phyloP scores from a whole-genome alignment of 345 rosid species.

The Pistacia atlantica region DNA sequence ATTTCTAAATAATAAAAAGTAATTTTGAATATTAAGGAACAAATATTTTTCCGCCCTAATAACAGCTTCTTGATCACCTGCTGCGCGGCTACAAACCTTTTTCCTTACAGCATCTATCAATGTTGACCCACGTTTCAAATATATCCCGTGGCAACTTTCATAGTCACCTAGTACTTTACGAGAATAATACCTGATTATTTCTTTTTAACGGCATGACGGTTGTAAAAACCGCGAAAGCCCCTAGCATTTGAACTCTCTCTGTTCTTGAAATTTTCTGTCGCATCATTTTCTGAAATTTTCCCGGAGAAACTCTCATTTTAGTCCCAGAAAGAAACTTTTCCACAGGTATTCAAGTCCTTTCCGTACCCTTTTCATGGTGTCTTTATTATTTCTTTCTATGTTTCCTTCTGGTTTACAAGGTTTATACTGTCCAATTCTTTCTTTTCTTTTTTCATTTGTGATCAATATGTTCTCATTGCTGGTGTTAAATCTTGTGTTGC shows the following conservation, averaged over 20 bases:
- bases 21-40: too few species aligned
- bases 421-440: too few species aligned
- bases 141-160: background rate
- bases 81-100: background rate
- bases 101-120: background rate
- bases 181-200: background rate
- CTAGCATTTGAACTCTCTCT: background rate
- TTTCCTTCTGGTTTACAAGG: background rate
- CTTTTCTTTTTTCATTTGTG: background rate
- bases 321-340: background rate
- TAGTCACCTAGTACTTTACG: background rate
- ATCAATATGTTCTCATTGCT: too few species aligned
- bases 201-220: background rate
- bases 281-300: background rate
- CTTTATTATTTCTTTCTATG: too few species aligned
- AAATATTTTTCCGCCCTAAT: background rate
- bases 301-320: background rate
- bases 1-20: too few species aligned
- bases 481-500: too few species aligned
- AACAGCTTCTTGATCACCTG: background rate
- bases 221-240: background rate
- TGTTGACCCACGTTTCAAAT: background rate
- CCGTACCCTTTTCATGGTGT: background rate
- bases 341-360: background rate
- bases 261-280: background rate